Percentiles rank a stretch among this genome's conserved stretches.
Evolutionary conservation across 1,284 basidiomycete genomes (phyloP).

Genomic region (Trichosporon inkin): DNA sequence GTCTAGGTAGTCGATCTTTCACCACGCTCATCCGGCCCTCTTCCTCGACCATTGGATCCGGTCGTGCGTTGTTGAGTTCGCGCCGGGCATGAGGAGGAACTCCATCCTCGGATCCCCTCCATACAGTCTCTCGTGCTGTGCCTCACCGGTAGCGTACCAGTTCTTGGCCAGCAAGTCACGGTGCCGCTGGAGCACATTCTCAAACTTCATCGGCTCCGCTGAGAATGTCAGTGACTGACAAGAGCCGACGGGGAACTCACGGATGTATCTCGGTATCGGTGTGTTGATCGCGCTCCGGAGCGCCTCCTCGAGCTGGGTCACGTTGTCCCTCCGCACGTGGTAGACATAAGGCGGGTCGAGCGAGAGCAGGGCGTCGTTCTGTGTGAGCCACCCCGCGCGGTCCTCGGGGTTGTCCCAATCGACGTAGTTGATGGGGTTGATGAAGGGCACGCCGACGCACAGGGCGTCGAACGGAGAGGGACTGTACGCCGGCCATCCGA

Average conservation of each 20-base stretch:
- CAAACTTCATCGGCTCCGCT: neutral
- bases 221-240: neutral
- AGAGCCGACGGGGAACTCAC: neutral
- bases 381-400: conserved; percentile 43
- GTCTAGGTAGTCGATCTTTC: too few species aligned
- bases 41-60: neutral
- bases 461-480: conserved; percentile 48
- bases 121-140: neutral
- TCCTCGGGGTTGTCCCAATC: conserved; percentile 42
- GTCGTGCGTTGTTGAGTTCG: neutral
- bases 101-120: neutral
- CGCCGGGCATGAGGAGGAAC: neutral
- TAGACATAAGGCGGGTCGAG: neutral
- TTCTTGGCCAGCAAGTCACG: neutral
- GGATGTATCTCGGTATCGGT: neutral
- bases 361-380: conserved; percentile 41
- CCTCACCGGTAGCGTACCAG: neutral
- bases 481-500: neutral
- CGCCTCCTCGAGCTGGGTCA: neutral
- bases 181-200: neutral
- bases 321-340: neutral
- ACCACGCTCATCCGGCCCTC: too few species aligned
- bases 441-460: conserved; percentile 52
- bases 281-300: neutral
- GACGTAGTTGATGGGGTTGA: conserved; percentile 51